These are phyloP conservation scores for Pythium vanterpoolii DNA, from an alignment of 352 stramenopile genomes.

Conservation along the genomic window DNA sequence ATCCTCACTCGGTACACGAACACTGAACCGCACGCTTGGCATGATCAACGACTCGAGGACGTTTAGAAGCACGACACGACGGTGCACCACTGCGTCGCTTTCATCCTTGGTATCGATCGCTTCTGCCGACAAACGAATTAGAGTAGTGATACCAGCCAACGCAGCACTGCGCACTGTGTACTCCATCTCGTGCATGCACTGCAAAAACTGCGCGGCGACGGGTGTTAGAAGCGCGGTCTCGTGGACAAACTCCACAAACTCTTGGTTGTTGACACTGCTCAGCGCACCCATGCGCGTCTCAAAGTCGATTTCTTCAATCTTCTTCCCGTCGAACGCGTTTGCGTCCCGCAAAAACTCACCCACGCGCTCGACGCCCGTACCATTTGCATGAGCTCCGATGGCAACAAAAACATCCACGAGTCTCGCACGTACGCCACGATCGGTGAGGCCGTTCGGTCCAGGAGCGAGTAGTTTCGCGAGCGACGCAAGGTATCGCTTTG, in stretches of 20 bases:
- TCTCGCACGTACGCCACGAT: conserved; percentile 53
- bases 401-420: conserved; percentile 71
- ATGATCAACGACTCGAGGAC: conserved; percentile 88
- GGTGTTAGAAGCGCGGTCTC: conserved; percentile 71
- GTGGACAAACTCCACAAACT: conserved; percentile 60
- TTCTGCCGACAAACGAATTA: conserved; percentile 43
- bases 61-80: conserved; percentile 44
- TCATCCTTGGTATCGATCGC: conserved; percentile 24
- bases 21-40: conserved; percentile 79
- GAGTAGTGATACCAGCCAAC: conserved; percentile 51
- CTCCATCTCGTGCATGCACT: conserved; percentile 80
- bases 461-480: conserved; percentile 77
- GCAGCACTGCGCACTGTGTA: conserved; percentile 81
- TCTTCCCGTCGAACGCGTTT: conserved; percentile 79
- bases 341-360: conserved; percentile 45
- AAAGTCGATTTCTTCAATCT: conserved; percentile 83
- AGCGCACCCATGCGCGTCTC: conserved; percentile 76
- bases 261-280: conserved; percentile 53
- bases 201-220: conserved; percentile 71
- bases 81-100: conserved; percentile 3
- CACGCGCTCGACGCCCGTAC: conserved; percentile 37
- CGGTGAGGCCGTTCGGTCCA: conserved; percentile 66
- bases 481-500: conserved; percentile 69
- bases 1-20: conserved; percentile 75
- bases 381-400: conserved; percentile 40